Evolutionary conservation across 345 rosid genomes (phyloP).

Genomic region (Physaria fendleri): DNA sequence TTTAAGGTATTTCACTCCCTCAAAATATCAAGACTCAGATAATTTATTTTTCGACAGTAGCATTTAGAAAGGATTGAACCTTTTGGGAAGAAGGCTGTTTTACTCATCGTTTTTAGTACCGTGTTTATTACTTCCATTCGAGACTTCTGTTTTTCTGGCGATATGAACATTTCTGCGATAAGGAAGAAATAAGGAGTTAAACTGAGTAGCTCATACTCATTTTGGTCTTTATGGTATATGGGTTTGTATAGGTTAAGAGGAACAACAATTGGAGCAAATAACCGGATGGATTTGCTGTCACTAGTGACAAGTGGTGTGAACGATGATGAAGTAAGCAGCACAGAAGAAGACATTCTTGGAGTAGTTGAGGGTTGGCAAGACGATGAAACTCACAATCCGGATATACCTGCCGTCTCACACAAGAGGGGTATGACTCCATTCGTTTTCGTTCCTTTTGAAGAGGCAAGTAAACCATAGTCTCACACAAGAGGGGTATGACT

Average conservation of each 20-base stretch:
- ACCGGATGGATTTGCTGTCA: constrained; percentile 81
- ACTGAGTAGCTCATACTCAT: not conserved
- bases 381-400: constrained; percentile 76
- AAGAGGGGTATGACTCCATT: constrained; percentile 83
- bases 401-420: constrained; percentile 80
- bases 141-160: not conserved
- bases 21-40: not conserved
- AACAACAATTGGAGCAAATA: constrained; percentile 73
- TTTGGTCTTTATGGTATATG: not conserved
- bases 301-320: constrained; percentile 81
- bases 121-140: not conserved
- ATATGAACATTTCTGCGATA: not conserved
- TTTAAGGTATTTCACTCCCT: constrained; percentile 52
- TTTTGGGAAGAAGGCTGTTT: not conserved
- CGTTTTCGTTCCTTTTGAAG: constrained; percentile 87
- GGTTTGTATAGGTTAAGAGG: constrained; percentile 59
- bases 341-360: constrained; percentile 69
- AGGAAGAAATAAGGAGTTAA: not conserved
- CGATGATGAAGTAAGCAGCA: constrained; percentile 44
- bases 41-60: not conserved
- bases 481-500: too few relatives aligned
- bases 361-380: constrained; percentile 69
- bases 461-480: constrained; percentile 39
- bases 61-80: not conserved
- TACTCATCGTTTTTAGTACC: not conserved